Percentiles rank a stretch among this genome's conserved stretches.
Evolutionary conservation across 2,329 filamentous ascomycete species (phyloP).

Genomic region (Xylaria sp.): DNA sequence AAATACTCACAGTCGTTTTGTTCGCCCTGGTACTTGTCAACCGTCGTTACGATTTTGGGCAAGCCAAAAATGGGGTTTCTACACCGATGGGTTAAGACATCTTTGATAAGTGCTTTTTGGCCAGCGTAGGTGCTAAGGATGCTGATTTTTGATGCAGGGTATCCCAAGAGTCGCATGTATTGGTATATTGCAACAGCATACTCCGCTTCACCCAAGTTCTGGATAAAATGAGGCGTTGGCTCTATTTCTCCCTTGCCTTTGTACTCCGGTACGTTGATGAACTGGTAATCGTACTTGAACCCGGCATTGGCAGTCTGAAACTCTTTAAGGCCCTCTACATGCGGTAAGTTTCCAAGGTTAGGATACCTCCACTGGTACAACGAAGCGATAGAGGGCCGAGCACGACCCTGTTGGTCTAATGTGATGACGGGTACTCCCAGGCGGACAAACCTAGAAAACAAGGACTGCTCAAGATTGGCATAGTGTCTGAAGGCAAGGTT

Average conservation of each 20-base stretch:
- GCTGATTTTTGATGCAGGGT: constrained; percentile 79
- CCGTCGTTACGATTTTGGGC: constrained; percentile 87
- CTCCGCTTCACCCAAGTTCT: constrained; percentile 95
- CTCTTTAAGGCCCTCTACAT: constrained; percentile 68
- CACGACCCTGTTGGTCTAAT: constrained; percentile 91
- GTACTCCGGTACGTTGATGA: constrained; percentile 93
- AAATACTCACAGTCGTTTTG: constrained; percentile 89
- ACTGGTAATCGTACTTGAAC: constrained; percentile 93
- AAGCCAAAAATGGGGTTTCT: constrained; percentile 84
- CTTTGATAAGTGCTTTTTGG: constrained; percentile 82
- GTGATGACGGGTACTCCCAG: constrained; percentile 89
- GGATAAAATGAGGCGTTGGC: constrained; percentile 90
- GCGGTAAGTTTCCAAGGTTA: constrained; percentile 75
- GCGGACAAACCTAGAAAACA: constrained; percentile 89
- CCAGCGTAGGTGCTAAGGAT: constrained; percentile 95
- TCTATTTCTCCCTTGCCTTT: constrained; percentile 87
- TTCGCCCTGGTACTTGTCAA: constrained; percentile 98
- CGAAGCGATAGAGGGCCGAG: constrained; percentile 81
- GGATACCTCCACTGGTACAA: constrained; percentile 95
- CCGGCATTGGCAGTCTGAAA: constrained; percentile 86
- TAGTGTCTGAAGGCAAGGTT: constrained; percentile 93
- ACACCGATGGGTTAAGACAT: constrained; percentile 84
- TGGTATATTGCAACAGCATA: constrained; percentile 95
- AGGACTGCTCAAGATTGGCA: constrained; percentile 91
- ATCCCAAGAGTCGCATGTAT: constrained; percentile 96